Conservation (phyloP, 1,139 yeast species). For the Candida mesenterica region DNA sequence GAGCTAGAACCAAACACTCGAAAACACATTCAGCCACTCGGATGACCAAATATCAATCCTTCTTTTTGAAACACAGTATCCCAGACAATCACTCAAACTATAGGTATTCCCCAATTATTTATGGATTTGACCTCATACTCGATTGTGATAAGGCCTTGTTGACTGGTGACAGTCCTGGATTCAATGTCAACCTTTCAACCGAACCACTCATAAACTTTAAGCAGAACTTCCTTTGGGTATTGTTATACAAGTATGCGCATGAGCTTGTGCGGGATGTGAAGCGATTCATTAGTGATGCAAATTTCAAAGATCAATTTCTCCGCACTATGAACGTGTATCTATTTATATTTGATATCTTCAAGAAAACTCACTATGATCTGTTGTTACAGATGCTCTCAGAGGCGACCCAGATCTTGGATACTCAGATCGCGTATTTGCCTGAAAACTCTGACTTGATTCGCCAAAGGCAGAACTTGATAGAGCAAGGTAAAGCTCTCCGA, state of each 20-base stretch:
- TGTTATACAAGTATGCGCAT: conserved; percentile 20
- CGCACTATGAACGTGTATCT: conserved; percentile 11
- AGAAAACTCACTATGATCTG: conserved; percentile 11
- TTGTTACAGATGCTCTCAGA: conserved; percentile 9
- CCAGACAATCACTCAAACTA: conserved; percentile 4
- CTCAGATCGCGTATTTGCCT: conserved; percentile 7
- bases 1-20: not conserved
- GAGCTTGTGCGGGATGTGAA: conserved; percentile 14
- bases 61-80: not conserved
- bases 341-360: conserved; percentile 13
- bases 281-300: not conserved
- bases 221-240: conserved; percentile 22
- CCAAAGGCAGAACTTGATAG: conserved; percentile 5
- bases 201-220: conserved; percentile 8
- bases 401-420: conserved; percentile 9
- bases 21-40: not conserved
- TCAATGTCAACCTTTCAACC: conserved; percentile 21
- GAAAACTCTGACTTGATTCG: conserved; percentile 4
- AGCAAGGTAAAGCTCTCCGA: conserved; percentile 4
- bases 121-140: conserved; percentile 24
- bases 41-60: not conserved
- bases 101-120: conserved; percentile 17
- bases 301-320: conserved; percentile 4
- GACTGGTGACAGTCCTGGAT: conserved; percentile 28
- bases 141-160: conserved; percentile 17